phyloP scores from a whole-genome alignment of 371 early-diverging fungal genomes.

The Zychaea mexicana region DNA sequence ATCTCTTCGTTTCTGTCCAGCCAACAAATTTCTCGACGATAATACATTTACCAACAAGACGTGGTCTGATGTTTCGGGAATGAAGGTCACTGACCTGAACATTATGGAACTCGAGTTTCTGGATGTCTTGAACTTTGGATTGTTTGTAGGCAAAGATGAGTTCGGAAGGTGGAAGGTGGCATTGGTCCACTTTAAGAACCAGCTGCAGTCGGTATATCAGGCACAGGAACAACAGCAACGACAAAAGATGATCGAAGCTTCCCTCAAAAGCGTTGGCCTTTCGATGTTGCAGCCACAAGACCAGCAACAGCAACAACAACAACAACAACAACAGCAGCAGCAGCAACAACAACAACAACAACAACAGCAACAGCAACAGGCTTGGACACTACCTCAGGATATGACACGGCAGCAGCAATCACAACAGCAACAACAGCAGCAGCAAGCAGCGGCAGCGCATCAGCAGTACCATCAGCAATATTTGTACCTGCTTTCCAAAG shows the following conservation, averaged over 20 bases:
- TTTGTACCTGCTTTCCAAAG: constrained; percentile 27
- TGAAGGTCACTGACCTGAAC: constrained; percentile 66
- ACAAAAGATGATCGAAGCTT: constrained; percentile 43
- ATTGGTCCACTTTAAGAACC: constrained; percentile 36
- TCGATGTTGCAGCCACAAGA: constrained; percentile 28
- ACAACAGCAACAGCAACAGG: constrained; percentile 19
- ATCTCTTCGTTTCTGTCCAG: constrained; percentile 30
- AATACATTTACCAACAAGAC: constrained; percentile 75
- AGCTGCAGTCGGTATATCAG: constrained; percentile 35
- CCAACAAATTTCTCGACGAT: constrained; percentile 71
- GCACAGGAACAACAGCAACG: constrained; percentile 41
- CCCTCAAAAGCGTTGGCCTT: constrained; percentile 40
- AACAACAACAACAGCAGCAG: constrained; percentile 6
- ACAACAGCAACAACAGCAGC: constrained; percentile 34
- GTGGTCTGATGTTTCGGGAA: constrained; percentile 70
- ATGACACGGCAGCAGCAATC: constrained; percentile 19
- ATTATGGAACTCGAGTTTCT: constrained; percentile 76
- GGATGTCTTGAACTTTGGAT: constrained; percentile 57
- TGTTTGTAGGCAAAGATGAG: constrained; percentile 64
- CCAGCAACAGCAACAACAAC: constrained; percentile 9
- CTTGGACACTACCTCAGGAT: background rate
- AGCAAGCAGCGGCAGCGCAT: constrained; percentile 25
- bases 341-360: constrained; percentile 19
- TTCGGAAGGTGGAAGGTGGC: constrained; percentile 46
- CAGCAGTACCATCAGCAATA: constrained; percentile 35